Conservation (phyloP, 805 yeast genomes). For the Starmera quercuum region DNA sequence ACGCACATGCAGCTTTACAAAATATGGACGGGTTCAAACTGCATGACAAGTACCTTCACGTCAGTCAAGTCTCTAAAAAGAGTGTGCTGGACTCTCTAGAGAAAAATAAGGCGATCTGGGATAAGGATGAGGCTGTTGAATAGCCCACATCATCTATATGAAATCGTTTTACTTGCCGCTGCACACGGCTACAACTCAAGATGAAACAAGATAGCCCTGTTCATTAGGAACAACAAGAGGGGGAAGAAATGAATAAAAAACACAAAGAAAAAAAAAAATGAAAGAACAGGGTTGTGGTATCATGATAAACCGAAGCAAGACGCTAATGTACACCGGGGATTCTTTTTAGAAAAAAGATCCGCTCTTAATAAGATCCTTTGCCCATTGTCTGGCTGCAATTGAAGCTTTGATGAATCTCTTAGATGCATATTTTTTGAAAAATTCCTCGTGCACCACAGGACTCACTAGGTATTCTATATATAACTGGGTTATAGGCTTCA, state of each 20-base stretch:
- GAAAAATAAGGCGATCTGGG: conserved; percentile 10
- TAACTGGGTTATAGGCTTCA: conserved; percentile 65
- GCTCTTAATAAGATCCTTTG: conserved; percentile 40
- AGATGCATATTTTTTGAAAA: conserved; percentile 87
- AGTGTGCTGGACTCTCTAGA: conserved; percentile 3
- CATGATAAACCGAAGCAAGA: too few species aligned
- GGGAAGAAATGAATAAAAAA: not conserved
- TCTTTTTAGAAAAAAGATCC: too few species aligned
- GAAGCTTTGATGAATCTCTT: conserved; percentile 84
- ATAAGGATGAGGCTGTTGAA: conserved; percentile 1
- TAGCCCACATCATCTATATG: too few species aligned
- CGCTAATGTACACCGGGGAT: too few species aligned
- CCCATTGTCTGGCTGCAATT: conserved; percentile 77
- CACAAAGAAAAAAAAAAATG: not conserved
- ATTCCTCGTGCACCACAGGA: conserved; percentile 86
- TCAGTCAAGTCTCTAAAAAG: conserved; percentile 9
- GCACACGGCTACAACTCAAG: too few species aligned
- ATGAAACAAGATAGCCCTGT: too few species aligned
- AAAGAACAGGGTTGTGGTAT: too few species aligned
- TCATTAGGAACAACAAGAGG: not conserved
- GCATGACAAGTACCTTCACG: conserved; percentile 12
- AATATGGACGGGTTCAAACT: conserved; percentile 17
- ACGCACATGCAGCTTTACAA: conserved; percentile 15
- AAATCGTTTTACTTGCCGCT: too few species aligned
- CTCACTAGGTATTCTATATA: conserved; percentile 69